Evolutionary conservation across 2,329 filamentous ascomycete genomes (phyloP), one percentile per base, ranked within the genome.

Genomic region (Venturia aucupariae): DNA sequence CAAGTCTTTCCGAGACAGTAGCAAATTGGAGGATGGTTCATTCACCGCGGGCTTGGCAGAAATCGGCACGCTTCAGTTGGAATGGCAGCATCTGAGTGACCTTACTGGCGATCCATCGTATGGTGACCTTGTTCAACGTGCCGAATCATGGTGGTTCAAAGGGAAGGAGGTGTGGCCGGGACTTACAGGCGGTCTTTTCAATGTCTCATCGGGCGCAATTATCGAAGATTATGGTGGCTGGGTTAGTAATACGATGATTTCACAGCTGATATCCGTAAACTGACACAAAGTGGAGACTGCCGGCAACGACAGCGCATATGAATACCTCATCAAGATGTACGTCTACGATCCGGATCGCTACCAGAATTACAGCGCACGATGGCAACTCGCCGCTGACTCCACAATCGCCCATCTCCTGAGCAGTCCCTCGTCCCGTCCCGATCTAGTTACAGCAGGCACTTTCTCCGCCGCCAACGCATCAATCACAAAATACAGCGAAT

Each of bases 281-380:
- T 51, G 46, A 51, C 46, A 3, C 3, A 27, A 27, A 22, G 4
- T 15, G 11, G 22, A 70, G 11, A 67, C 68, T 10, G 32, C 51
- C 11, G 62, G 72, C 19, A 70, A 71, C 44, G 90, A 95, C 74
- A 90, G 86, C 54, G 94, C 88, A 76, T 96, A 95, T 76, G 90
- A 95, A 76, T 95, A 95, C 71, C 82, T 96, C 38, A 87, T 96
- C 74, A 96, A 96, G 79, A 93, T 94, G 89, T 94, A 87, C 70
- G 75, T 94, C 64, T 95, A 95, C 73, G 88, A 93, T 71, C 80
- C 84, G 0, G 69, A 74, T 6, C 81, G 84, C 2, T 95, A 89
- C 70, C 75, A 71, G 1, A 67, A 42, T 8, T 67, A 75, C 2
- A 86, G 81, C 70, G 86, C 92, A 67, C 84, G 85, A 35, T 96